Base-by-base conservation (phyloP, 805 yeast genomes). In the Sugiyamaella chiloensis region DNA sequence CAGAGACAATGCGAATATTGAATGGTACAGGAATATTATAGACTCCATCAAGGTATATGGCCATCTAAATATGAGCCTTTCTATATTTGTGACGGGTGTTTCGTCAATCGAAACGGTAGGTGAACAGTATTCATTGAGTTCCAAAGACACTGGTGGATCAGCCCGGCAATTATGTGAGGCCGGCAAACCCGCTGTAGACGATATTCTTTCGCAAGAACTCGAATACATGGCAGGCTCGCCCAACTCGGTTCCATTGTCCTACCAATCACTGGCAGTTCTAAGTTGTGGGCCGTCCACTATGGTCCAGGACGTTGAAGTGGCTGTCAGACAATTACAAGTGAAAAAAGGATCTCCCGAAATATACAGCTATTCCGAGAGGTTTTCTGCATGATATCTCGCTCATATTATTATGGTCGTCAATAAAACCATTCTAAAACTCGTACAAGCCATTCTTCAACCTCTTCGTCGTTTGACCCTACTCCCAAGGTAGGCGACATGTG, bases 271-370 rank as follows among this genome's bases (percentile, higher is more conserved):
- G 48, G 78, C 76, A 2, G 66, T 72, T 6, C 40, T 67, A 8
- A 58, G 63, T 14, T 73, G 78, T 61, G 79, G 79, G 0, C 70
- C 75, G 1, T 52, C 47, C 2, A 52, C 47, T 0, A 67, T 74
- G 48, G 62, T 69, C 4, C 54, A 60, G 14, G 49, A 46, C 12
- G 58, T 71, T 11, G 65, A 62, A 43, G 45, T 44, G 4, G 62
- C 58, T 23, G 62, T 73, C 39, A 68, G 66, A 40, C 29, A 37
- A 36, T 31, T 35, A 31, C 60, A 55, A 30, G 59, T 56, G 29
- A 56, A 59, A 45, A 57, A 68, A 16, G 59, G 62, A 59, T 61
- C 70, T 1, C 75, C 75, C 0, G 72, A 72, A 49, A 61, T 74
- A 36, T 72, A 73, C 54, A 65, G 70, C 50, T 70, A 70, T 52